Conservation (phyloP, 1,284 basidiomycete genomes). For the Pseudozyma tsukubaensis region DNA sequence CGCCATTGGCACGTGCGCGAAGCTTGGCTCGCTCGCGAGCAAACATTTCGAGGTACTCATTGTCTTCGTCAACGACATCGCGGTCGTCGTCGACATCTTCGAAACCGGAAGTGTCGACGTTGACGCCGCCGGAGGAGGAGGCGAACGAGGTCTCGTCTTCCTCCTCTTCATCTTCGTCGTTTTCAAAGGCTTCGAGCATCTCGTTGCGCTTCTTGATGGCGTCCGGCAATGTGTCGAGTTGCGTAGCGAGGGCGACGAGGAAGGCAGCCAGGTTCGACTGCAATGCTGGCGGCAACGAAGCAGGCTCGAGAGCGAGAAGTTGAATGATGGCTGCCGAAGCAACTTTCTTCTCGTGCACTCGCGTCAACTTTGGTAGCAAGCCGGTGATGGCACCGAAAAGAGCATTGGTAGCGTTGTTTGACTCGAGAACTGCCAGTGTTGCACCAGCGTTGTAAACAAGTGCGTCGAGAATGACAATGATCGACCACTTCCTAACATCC, state of each 20-base stretch:
- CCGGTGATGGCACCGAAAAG: conserved; percentile 83
- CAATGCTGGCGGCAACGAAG: conserved; percentile 49
- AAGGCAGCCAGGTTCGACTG: conserved; percentile 55
- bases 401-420: conserved; percentile 73
- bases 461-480: conserved; percentile 84
- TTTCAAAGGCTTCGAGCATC: conserved; percentile 60
- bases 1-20: conserved; percentile 51
- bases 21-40: conserved; percentile 60
- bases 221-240: conserved; percentile 58
- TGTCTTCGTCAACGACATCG: conserved; percentile 67
- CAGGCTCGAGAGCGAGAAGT: conserved; percentile 53
- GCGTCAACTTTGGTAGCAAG: conserved; percentile 75
- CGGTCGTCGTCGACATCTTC: conserved; percentile 61
- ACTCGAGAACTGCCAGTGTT: conserved; percentile 80
- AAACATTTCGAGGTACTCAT: conserved; percentile 67
- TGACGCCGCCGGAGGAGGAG: conserved; percentile 20
- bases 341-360: conserved; percentile 92
- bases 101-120: conserved; percentile 26
- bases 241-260: conserved; percentile 51
- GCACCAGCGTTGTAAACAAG: conserved; percentile 86
- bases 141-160: conserved; percentile 45
- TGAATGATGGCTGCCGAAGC: conserved; percentile 76
- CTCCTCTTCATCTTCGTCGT: conserved; percentile 57
- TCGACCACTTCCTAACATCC: conserved; percentile 79
- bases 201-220: conserved; percentile 61